A percentile compares a stretch with the other conserved stretches of the same genome.
Conservation (phyloP, 495 filamentous ascomycete genomes). For the Podospora australis region DNA sequence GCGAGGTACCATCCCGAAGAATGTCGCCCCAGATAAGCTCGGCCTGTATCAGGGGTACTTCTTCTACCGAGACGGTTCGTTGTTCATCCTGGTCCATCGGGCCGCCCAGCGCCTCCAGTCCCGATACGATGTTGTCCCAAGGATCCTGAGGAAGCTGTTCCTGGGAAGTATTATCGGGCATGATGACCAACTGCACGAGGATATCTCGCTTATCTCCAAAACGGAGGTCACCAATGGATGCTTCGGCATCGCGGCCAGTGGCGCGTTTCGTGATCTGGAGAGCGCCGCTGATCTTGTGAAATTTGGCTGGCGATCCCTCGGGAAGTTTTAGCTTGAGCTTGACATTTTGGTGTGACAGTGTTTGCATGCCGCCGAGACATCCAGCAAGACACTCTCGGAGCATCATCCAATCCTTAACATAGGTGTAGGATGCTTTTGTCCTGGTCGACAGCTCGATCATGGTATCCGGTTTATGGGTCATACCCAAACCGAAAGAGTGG, state of each 20-base stretch:
- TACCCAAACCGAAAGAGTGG: slow-evolving; percentile 90
- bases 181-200: slow-evolving; percentile 88
- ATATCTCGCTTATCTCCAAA: slow-evolving; percentile 98
- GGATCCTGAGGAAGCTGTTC: slow-evolving; percentile 87
- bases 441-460: slow-evolving; percentile 96
- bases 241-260: slow-evolving; percentile 94
- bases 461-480: slow-evolving; percentile 97
- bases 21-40: slow-evolving; percentile 93
- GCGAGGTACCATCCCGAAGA: slow-evolving; percentile 80
- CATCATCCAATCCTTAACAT: slow-evolving; percentile 99
- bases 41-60: slow-evolving; percentile 91
- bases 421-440: slow-evolving; percentile 95
- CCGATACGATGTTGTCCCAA: slow-evolving; percentile 96
- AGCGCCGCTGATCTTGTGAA: slow-evolving; percentile 96
- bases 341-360: slow-evolving; percentile 96
- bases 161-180: slow-evolving; percentile 78
- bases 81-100: slow-evolving; percentile 82
- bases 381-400: slow-evolving; percentile 93
- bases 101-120: slow-evolving; percentile 90
- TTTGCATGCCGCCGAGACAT: slow-evolving; percentile 89
- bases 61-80: slow-evolving; percentile 79
- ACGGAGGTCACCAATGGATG: slow-evolving; percentile 81
- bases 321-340: slow-evolving; percentile 92
- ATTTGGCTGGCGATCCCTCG: slow-evolving; percentile 94
- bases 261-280: slow-evolving; percentile 96